Evolutionary conservation across 768 basidiomycete species (phyloP), one percentile per base, ranked within the genome.

Genomic region (Rhodotorula paludigena): DNA sequence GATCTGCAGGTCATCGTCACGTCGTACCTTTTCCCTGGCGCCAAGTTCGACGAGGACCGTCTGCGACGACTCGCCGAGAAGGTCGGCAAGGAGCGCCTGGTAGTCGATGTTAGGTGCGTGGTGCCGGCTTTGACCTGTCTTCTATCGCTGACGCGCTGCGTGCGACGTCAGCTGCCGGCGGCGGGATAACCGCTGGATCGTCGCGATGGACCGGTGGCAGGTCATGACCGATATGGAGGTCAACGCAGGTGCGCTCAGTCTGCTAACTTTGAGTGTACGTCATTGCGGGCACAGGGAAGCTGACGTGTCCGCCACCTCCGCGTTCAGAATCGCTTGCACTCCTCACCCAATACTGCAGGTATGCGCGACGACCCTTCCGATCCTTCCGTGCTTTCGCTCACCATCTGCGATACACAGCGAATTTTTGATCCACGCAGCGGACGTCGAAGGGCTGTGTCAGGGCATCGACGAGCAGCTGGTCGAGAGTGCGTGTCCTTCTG

Each of bases 181-280:
- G 72, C 80, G 85, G 75, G 87, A 80, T 15, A 81, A 85, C 53
- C 85, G 81, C 69, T 99, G 96, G 96, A 82, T 91, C 41, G 89
- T 99, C 20, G 92, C 94, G 18, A 97, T 93, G 92, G 94, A 98
- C 80, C 93, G 91, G 77, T 99, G 96, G 96, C 93, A 94, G 76
- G 87, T 89, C 66, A 83, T 96, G 58, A 97, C 96, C 0, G 90
- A 97, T 74, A 91, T 91, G 87, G 87, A 90, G 75, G 89, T 99
- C 25, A 87, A 83, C 69, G 81, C 86, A 84, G 90, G 92, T 88
- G 60, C 39, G 74, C 16, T 21, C 28, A 49, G 16, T 38, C 15
- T 42, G 32, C 48, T n/a, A 5, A 11, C 52, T 41, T 30, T 18
- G 25, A 3, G 39, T 56, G 35, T 44, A 28, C 14, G 35, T 33